These are phyloP conservation scores for Sphaerulina populicola DNA, from an alignment of 2,329 filamentous ascomycete genomes.

Conservation along the genomic window DNA sequence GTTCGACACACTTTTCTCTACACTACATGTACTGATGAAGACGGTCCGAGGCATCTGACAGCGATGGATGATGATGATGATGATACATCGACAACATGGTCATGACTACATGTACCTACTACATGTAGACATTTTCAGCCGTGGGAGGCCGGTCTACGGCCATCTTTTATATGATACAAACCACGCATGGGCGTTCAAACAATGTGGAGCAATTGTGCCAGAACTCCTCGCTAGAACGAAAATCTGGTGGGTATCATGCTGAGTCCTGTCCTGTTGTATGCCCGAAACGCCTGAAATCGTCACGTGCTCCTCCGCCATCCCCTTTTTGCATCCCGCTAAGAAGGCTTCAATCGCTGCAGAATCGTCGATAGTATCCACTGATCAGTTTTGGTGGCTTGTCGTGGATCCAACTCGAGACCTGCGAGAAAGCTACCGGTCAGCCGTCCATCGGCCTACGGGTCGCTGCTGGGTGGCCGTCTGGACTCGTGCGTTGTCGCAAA, in stretches of 20 bases:
- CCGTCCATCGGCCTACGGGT: conserved; percentile 3
- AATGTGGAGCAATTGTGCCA: not conserved
- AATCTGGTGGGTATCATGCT: conserved; percentile 14
- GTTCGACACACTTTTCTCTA: no score
- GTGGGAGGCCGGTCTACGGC: not conserved
- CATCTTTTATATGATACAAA: not conserved
- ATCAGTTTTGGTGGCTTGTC: conserved; percentile 13
- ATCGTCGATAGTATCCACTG: conserved; percentile 18
- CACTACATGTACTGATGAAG: no score
- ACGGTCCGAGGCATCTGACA: no score
- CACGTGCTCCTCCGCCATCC: not conserved
- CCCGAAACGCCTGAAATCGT: conserved; percentile 1
- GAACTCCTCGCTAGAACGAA: conserved; percentile 12
- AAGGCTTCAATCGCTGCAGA: conserved; percentile 14
- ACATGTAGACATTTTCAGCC: no score
- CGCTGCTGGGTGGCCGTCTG: not conserved
- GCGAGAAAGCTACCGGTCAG: conserved; percentile 11
- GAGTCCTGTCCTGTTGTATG: conserved; percentile 5
- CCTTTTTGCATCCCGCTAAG: not conserved
- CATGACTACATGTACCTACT: no score
- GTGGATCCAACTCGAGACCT: conserved; percentile 20
- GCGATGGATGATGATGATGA: no score
- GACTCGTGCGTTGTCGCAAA: no score
- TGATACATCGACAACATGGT: no score
- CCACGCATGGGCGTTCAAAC: not conserved